A percentile compares a stretch with the other conserved stretches of the same genome.
These are phyloP conservation scores for Coniochaeta hoffmannii DNA, from an alignment of 2,329 filamentous ascomycete species.

Conservation along the genomic window DNA sequence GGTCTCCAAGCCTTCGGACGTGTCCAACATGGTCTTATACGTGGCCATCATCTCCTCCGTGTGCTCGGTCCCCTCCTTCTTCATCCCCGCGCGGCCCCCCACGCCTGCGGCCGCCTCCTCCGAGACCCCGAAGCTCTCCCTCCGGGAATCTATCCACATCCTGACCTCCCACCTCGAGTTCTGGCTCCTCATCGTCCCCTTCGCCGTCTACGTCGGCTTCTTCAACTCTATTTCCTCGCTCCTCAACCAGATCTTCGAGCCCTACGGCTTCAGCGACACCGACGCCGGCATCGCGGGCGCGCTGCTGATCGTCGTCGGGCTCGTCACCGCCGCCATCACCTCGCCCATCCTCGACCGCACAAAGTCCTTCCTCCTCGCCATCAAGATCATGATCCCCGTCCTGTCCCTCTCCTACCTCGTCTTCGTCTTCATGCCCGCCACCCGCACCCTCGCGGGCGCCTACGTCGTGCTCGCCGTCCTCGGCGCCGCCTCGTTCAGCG, in stretches of 20 bases:
- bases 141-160: constrained; percentile 44
- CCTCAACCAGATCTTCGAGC: constrained; percentile 81
- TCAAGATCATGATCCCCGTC: constrained; percentile 69
- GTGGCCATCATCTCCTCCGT: constrained; percentile 69
- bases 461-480: constrained; percentile 70
- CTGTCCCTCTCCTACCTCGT: constrained; percentile 66
- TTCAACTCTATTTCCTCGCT: constrained; percentile 90
- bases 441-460: constrained; percentile 50
- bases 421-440: constrained; percentile 73
- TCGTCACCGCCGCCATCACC: constrained; percentile 66
- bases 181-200: constrained; percentile 76
- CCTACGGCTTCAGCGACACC: constrained; percentile 77
- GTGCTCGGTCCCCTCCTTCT: constrained; percentile 67
- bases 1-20: constrained; percentile 53
- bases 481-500: constrained; percentile 70
- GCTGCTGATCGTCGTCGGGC: constrained; percentile 80
- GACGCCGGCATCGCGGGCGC: constrained; percentile 87
- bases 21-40: constrained; percentile 79
- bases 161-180: constrained; percentile 60
- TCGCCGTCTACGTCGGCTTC: constrained; percentile 76
- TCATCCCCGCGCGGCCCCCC: constrained; percentile 69
- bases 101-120: constrained; percentile 68
- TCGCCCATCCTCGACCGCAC: constrained; percentile 80
- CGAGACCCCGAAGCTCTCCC: constrained; percentile 45
- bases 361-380: constrained; percentile 67